A percentile compares a stretch with the other conserved stretches of the same genome.
Evolutionary conservation across 257 asterid species (phyloP).

Genomic region (Eustoma russellianum): DNA sequence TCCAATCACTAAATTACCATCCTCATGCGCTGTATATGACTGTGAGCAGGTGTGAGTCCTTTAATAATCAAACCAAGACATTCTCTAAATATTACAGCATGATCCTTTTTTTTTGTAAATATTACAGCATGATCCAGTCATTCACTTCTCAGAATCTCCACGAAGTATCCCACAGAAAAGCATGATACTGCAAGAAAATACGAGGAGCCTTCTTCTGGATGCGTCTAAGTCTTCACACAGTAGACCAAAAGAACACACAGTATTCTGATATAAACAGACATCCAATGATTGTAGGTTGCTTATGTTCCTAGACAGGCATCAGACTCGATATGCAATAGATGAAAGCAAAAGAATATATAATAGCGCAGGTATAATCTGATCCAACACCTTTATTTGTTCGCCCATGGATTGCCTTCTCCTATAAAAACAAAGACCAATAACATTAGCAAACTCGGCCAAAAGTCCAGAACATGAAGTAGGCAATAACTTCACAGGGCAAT

Average conservation of each 20-base stretch:
- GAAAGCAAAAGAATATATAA: not conserved
- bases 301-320: not conserved
- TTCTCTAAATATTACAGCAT: too few species aligned
- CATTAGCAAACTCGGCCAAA: not conserved
- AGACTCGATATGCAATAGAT: not conserved
- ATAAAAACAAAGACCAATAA: slow-evolving; percentile 31
- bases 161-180: too few species aligned
- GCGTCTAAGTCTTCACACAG: not conserved
- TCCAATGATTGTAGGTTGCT: not conserved
- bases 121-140: too few species aligned
- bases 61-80: too few species aligned
- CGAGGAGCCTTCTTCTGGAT: not conserved
- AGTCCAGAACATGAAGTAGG: slow-evolving; percentile 4
- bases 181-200: too few species aligned
- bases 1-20: too few species aligned
- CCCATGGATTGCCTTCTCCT: slow-evolving; percentile 60
- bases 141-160: too few species aligned
- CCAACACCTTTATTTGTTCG: slow-evolving; percentile 45
- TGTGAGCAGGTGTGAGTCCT: too few species aligned
- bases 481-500: too few species aligned
- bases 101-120: too few species aligned
- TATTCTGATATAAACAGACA: not conserved
- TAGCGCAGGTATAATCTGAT: too few species aligned
- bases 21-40: too few species aligned
- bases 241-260: not conserved